Evolutionary conservation across 2,329 filamentous ascomycete species (phyloP).

Genomic region (Beauveria scarabaeidicola): DNA sequence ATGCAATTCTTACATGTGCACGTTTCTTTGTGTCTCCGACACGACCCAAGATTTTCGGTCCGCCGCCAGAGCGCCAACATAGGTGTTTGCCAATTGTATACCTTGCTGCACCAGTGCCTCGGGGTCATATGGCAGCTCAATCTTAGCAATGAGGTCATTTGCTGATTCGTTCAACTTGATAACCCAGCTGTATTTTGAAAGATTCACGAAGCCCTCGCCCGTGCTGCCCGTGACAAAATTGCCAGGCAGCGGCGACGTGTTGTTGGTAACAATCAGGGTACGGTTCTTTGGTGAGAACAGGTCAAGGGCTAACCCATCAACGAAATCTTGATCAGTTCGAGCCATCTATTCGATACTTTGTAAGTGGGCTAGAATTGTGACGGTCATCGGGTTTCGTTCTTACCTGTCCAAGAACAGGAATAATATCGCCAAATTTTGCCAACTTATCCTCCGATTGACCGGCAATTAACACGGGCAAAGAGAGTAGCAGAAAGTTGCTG

Average conservation of each 20-base stretch:
- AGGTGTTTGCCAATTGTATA: slow-evolving; percentile 7
- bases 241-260: slow-evolving; percentile 20
- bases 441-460: neutral
- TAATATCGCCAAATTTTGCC: neutral
- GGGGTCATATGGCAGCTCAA: slow-evolving; percentile 23
- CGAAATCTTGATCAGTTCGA: slow-evolving; percentile 23
- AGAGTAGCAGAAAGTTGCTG: neutral
- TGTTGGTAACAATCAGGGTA: slow-evolving; percentile 23
- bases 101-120: neutral
- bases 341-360: neutral
- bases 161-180: slow-evolving; percentile 24
- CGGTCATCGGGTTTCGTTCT: no score
- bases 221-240: slow-evolving; percentile 23
- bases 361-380: neutral
- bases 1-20: slow-evolving; percentile 15
- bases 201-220: slow-evolving; percentile 21
- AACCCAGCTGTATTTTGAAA: slow-evolving; percentile 24
- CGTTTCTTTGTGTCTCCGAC: slow-evolving; percentile 18
- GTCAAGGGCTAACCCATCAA: slow-evolving; percentile 24
- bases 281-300: slow-evolving; percentile 24
- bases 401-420: neutral
- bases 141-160: slow-evolving; percentile 25
- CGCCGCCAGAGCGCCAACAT: slow-evolving; percentile 1
- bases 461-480: neutral
- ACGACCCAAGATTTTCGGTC: slow-evolving; percentile 11